phyloP scores from a whole-genome alignment of 1,284 basidiomycete species.

The Sanghuangporus weigelae region DNA sequence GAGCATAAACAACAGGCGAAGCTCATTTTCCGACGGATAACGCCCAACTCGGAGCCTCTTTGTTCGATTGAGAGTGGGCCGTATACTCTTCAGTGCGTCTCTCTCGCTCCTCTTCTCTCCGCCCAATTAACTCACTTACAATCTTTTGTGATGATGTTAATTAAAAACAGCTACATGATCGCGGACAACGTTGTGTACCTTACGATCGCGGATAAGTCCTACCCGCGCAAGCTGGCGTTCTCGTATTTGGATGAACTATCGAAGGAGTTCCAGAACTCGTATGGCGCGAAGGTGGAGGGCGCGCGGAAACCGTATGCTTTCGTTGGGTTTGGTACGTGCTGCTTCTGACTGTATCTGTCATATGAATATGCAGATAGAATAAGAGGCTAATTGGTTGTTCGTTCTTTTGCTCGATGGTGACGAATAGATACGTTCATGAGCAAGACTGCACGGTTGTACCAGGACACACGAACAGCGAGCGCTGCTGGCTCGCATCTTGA shows the following conservation, averaged over 20 bases:
- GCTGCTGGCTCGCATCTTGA: conserved; percentile 73
- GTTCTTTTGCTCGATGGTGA: neutral
- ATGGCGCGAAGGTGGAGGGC: conserved; percentile 84
- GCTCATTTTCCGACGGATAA: conserved; percentile 91
- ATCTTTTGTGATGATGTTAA: neutral
- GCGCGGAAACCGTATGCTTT: conserved; percentile 92
- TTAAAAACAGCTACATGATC: conserved; percentile 79
- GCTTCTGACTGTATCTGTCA: neutral
- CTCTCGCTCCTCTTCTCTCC: neutral
- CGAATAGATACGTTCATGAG: conserved; percentile 93
- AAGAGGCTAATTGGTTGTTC: too few relatives aligned
- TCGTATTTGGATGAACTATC: conserved; percentile 96
- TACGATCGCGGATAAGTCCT: conserved; percentile 93
- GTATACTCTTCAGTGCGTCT: conserved; percentile 86
- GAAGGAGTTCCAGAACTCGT: conserved; percentile 91
- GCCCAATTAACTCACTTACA: neutral
- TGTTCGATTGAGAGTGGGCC: conserved; percentile 97
- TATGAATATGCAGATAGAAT: too few relatives aligned
- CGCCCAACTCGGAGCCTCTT: conserved; percentile 87
- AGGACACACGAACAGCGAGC: conserved; percentile 85
- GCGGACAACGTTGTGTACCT: conserved; percentile 91
- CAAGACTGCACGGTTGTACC: conserved; percentile 92
- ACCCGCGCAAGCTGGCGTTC: conserved; percentile 96
- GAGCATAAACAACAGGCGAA: conserved; percentile 99
- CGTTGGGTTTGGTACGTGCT: conserved; percentile 81